Conservation (phyloP, 352 stramenopile genomes). For the Globisporangium carolinianum region DNA sequence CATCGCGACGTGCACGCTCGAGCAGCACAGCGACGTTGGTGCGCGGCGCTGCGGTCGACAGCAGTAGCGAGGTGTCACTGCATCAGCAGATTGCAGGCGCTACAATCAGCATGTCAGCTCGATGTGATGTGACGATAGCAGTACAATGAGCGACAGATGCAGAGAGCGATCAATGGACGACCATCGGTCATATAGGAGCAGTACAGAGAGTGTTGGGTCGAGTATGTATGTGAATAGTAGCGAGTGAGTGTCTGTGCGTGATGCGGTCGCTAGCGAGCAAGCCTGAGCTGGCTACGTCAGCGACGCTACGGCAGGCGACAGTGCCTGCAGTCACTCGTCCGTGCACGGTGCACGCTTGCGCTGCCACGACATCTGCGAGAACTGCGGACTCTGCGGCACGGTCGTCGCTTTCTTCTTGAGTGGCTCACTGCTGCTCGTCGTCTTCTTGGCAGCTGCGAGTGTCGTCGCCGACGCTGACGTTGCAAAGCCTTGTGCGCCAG, state of each 20-base stretch:
- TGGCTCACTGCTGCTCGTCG: slow-evolving; percentile 4
- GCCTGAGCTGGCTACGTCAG: background rate
- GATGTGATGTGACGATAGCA: too few relatives aligned
- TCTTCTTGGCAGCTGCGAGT: slow-evolving; percentile 3
- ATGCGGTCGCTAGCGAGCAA: too few relatives aligned
- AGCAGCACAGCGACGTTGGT: too few relatives aligned
- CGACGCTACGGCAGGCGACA: too few relatives aligned
- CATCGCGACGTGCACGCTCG: background rate
- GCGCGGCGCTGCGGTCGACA: too few relatives aligned
- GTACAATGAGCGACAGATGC: too few relatives aligned
- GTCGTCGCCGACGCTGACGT: slow-evolving; percentile 1
- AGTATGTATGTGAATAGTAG: too few relatives aligned
- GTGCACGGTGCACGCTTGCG: slow-evolving; percentile 37
- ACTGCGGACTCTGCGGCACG: slow-evolving; percentile 63
- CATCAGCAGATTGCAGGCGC: background rate
- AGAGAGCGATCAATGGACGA: too few relatives aligned
- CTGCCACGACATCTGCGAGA: slow-evolving; percentile 83
- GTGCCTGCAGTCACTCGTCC: slow-evolving; percentile 20
- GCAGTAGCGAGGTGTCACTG: background rate
- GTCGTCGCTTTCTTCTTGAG: slow-evolving; percentile 35
- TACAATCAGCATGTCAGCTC: too few relatives aligned
- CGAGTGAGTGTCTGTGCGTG: too few relatives aligned
- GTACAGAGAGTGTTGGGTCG: too few relatives aligned
- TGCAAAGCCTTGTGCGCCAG: background rate
- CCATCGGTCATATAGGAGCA: too few relatives aligned